Percentiles rank a stretch among this genome's conserved stretches.
Evolutionary conservation across 2,329 filamentous ascomycete genomes (phyloP).

Genomic region (Ambrosiella cleistominuta): DNA sequence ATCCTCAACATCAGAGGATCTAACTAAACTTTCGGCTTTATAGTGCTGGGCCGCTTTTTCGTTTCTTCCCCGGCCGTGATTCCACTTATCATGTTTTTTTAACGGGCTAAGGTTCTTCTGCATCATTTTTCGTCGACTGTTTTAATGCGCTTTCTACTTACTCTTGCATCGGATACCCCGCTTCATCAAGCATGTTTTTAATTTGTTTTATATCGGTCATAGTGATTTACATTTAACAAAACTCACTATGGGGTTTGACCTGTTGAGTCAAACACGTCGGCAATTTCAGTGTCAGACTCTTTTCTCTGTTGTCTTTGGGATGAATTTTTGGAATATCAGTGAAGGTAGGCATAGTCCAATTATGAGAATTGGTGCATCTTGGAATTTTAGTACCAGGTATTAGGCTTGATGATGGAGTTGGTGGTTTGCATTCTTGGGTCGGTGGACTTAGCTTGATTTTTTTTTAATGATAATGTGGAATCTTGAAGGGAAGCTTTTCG

Average conservation of each 20-base stretch:
- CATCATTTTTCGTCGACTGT: neutral
- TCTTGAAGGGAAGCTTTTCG: neutral
- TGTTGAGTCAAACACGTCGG: neutral
- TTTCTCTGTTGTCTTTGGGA: neutral
- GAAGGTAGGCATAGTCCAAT: too few species aligned
- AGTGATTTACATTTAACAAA: conserved; percentile 3
- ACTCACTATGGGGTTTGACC: neutral
- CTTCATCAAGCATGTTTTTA: conserved; percentile 4
- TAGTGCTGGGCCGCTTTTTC: neutral
- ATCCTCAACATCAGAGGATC: conserved; percentile 10
- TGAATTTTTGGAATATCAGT: neutral
- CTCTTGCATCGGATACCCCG: conserved; percentile 7
- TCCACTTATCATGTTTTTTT: conserved; percentile 5
- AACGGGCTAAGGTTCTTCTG: neutral
- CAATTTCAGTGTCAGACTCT: neutral
- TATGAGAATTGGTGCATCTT: neutral
- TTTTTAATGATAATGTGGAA: conserved; percentile 6
- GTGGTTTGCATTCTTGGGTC: neutral
- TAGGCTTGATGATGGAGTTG: neutral
- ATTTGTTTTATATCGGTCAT: neutral
- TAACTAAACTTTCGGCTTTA: neutral
- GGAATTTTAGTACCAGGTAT: neutral
- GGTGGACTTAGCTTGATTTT: neutral
- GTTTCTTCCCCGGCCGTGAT: neutral
- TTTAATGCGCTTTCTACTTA: neutral